Conservation (phyloP, 768 basidiomycete genomes). For the Lactifluus piperatus region DNA sequence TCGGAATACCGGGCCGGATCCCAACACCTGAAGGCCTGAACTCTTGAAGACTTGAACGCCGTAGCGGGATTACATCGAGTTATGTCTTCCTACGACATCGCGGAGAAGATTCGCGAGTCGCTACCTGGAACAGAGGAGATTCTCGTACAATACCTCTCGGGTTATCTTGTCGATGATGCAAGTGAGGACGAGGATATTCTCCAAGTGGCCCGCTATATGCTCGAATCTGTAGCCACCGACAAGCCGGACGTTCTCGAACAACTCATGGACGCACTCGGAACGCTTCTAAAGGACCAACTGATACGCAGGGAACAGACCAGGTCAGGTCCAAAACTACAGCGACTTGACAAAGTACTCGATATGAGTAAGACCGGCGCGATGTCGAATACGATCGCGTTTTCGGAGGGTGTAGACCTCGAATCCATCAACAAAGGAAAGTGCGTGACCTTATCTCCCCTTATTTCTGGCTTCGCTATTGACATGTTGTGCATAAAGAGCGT, state of each 20-base stretch:
- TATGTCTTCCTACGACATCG: conserved; percentile 71
- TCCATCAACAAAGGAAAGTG: conserved; percentile 93
- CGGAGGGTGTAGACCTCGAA: conserved; percentile 82
- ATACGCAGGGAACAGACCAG: conserved; percentile 42
- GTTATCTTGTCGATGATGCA: conserved; percentile 82
- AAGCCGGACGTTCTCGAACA: conserved; percentile 48
- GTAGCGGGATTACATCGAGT: neutral
- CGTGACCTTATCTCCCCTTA: conserved; percentile 15
- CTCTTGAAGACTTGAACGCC: no score
- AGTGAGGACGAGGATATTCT: conserved; percentile 84
- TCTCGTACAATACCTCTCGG: conserved; percentile 79
- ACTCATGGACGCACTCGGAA: conserved; percentile 56
- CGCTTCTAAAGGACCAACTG: conserved; percentile 58
- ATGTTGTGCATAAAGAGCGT: conserved; percentile 45
- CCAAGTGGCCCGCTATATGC: conserved; percentile 62
- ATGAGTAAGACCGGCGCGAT: conserved; percentile 73
- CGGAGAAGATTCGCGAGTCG: conserved; percentile 61
- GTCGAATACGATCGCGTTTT: conserved; percentile 70
- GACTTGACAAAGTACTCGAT: conserved; percentile 81
- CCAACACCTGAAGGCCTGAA: no score
- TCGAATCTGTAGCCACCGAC: conserved; percentile 67
- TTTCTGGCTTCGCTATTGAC: neutral
- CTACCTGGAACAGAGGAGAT: conserved; percentile 79
- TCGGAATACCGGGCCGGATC: neutral
- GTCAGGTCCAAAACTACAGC: conserved; percentile 57